Evolutionary conservation across 2,329 filamentous ascomycete species (phyloP).

Genomic region (Tolypocladium ophioglossoides): DNA sequence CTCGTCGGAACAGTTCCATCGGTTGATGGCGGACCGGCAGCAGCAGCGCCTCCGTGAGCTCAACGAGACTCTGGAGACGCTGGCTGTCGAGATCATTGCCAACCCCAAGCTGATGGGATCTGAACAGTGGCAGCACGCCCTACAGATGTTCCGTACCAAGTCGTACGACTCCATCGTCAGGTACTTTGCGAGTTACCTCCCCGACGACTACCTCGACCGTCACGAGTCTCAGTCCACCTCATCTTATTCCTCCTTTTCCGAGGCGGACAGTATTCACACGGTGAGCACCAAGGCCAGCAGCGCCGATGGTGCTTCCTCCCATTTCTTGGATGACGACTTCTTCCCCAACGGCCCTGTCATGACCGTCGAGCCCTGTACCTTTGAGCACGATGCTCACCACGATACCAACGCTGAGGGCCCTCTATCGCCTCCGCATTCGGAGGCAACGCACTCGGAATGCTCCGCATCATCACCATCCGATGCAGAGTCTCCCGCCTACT

Average conservation of each 20-base stretch:
- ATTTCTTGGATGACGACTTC: constrained; percentile 30
- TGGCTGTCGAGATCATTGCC: constrained; percentile 50
- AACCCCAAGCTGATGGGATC: constrained; percentile 48
- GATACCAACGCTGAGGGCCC: constrained; percentile 12
- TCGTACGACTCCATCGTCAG: constrained; percentile 50
- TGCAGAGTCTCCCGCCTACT: constrained; percentile 18
- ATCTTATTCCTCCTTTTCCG: constrained; percentile 26
- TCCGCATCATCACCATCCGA: constrained; percentile 26
- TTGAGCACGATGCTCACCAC: constrained; percentile 13
- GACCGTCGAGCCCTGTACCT: constrained; percentile 32
- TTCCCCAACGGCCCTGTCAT: constrained; percentile 22
- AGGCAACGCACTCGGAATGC: constrained; percentile 36
- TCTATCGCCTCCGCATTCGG: constrained; percentile 34
- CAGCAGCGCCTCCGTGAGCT: constrained; percentile 43
- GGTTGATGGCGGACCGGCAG: constrained; percentile 41
- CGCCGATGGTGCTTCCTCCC: constrained; percentile 24
- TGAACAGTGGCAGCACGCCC: constrained; percentile 46
- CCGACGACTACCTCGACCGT: constrained; percentile 34
- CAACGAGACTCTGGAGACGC: constrained; percentile 43
- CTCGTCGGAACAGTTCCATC: constrained; percentile 43
- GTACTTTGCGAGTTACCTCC: constrained; percentile 49
- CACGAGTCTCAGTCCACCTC: constrained; percentile 23
- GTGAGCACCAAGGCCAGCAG: constrained; percentile 28
- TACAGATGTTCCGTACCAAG: constrained; percentile 48
- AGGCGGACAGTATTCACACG: constrained; percentile 25